Conservation (phyloP, 768 basidiomycete genomes). For the Trametes cubensis region DNA sequence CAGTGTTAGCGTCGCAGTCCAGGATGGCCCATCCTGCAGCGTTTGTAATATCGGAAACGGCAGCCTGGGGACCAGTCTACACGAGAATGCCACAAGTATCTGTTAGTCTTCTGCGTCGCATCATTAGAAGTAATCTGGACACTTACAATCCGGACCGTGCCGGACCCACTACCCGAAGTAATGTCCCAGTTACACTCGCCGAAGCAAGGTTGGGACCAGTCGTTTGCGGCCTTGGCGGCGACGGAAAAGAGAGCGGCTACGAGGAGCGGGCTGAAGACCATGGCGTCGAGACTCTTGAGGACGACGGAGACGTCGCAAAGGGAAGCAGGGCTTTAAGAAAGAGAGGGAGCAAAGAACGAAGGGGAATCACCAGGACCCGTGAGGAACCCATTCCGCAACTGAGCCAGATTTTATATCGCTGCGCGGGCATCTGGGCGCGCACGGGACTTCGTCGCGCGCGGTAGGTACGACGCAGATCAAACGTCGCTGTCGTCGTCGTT, state of each 20-base stretch:
- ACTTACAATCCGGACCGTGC: constrained; percentile 23
- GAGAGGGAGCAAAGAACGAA: constrained; percentile 18
- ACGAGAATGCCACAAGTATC: not conserved
- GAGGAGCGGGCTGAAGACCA: constrained; percentile 22
- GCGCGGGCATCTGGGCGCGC: not conserved
- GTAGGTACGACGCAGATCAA: constrained; percentile 11
- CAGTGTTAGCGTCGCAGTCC: constrained; percentile 43
- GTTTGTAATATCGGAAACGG: constrained; percentile 42
- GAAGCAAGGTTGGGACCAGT: constrained; percentile 25
- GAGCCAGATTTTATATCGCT: not conserved
- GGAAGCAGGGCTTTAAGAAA: constrained; percentile 14
- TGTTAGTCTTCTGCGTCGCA: not conserved
- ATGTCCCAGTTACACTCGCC: constrained; percentile 23
- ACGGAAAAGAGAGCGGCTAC: constrained; percentile 22
- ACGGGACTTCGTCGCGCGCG: not conserved
- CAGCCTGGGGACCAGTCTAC: constrained; percentile 25
- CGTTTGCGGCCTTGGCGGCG: constrained; percentile 22
- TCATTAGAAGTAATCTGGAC: too few species aligned
- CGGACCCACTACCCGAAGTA: constrained; percentile 8
- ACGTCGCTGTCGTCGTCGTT: constrained; percentile 3
- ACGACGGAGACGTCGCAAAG: constrained; percentile 16
- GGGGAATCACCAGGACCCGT: constrained; percentile 23
- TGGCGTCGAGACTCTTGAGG: constrained; percentile 21
- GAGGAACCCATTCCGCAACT: not conserved
- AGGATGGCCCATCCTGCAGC: constrained; percentile 58